These are phyloP conservation scores for Pleurotus salmoneostramineus DNA, from an alignment of 768 basidiomycete genomes.

Conservation along the genomic window DNA sequence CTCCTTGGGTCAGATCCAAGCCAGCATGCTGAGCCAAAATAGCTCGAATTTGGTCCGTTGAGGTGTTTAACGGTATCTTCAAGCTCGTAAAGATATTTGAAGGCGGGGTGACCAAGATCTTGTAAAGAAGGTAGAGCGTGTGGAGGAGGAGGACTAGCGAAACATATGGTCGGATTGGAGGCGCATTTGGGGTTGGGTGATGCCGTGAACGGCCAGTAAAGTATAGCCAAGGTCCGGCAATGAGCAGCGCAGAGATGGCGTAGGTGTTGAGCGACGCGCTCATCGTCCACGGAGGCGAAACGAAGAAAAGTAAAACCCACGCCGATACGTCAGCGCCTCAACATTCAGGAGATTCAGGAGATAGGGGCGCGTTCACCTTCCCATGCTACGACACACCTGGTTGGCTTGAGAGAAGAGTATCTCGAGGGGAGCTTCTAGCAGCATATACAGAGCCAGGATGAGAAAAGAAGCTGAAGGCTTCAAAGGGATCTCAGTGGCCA, in stretches of 20 bases:
- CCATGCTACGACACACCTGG: too few relatives aligned
- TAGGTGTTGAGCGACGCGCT: slow-evolving; percentile 7
- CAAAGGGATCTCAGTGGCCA: too few relatives aligned
- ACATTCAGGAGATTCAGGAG: too few relatives aligned
- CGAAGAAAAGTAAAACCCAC: background rate
- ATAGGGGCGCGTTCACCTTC: too few relatives aligned
- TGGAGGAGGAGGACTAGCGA: slow-evolving; percentile 44
- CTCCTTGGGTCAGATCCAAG: slow-evolving; percentile 18
- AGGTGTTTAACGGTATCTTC: slow-evolving; percentile 48
- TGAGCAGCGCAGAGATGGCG: slow-evolving; percentile 2
- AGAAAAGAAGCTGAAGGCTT: too few relatives aligned
- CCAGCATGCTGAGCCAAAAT: slow-evolving; percentile 38
- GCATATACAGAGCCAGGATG: too few relatives aligned
- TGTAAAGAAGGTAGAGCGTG: slow-evolving; percentile 45
- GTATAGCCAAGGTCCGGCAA: slow-evolving; percentile 13
- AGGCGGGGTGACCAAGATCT: slow-evolving; percentile 43
- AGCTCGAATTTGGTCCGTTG: slow-evolving; percentile 48
- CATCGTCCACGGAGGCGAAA: background rate
- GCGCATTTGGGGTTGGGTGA: slow-evolving; percentile 10
- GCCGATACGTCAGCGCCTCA: background rate
- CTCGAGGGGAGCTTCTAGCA: too few relatives aligned
- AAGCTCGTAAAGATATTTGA: slow-evolving; percentile 60
- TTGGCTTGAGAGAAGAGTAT: too few relatives aligned
- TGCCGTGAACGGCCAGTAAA: slow-evolving; percentile 7
- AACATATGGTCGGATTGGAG: slow-evolving; percentile 20